Evolutionary conservation across 345 rosid genomes (phyloP).

Genomic region (Citrus medica): DNA sequence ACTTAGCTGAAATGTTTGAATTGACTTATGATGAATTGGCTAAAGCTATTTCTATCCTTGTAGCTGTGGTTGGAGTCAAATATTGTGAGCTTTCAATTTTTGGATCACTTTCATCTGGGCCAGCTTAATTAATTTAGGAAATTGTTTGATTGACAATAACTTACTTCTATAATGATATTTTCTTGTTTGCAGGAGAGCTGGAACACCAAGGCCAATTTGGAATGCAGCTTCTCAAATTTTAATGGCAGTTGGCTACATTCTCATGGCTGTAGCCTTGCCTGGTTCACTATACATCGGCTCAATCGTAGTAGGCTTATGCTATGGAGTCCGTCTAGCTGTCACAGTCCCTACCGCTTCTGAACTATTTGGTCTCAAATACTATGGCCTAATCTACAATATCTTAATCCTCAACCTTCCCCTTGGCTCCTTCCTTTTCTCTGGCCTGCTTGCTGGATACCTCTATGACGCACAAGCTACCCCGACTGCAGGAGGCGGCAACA

Average conservation of each 20-base stretch:
- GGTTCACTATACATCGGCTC: conserved; percentile 86
- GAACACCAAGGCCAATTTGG: conserved; percentile 92
- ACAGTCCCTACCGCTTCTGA: conserved; percentile 91
- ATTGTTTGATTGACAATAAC: no score
- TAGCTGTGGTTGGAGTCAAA: not conserved
- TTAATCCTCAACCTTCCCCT: conserved; percentile 89
- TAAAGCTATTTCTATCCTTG: not conserved
- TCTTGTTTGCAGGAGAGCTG: conserved; percentile 50
- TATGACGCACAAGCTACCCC: conserved; percentile 81
- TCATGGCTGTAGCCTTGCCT: conserved; percentile 75
- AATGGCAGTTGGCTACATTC: conserved; percentile 78
- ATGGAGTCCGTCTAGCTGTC: conserved; percentile 86
- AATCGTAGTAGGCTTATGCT: conserved; percentile 78
- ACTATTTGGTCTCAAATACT: conserved; percentile 88
- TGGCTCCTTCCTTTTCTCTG: conserved; percentile 91
- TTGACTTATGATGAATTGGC: not conserved
- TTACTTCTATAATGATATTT: not conserved
- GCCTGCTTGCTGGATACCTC: conserved; percentile 78
- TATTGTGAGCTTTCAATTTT: not conserved
- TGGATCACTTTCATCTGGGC: not conserved
- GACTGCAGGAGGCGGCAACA: conserved; percentile 75
- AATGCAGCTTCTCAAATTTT: conserved; percentile 88
- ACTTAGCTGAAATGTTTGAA: not conserved
- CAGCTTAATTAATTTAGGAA: no score
- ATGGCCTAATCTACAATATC: conserved; percentile 82